Evolutionary conservation across 2,329 filamentous ascomycete genomes (phyloP).

Genomic region (Botrytis deweyae): DNA sequence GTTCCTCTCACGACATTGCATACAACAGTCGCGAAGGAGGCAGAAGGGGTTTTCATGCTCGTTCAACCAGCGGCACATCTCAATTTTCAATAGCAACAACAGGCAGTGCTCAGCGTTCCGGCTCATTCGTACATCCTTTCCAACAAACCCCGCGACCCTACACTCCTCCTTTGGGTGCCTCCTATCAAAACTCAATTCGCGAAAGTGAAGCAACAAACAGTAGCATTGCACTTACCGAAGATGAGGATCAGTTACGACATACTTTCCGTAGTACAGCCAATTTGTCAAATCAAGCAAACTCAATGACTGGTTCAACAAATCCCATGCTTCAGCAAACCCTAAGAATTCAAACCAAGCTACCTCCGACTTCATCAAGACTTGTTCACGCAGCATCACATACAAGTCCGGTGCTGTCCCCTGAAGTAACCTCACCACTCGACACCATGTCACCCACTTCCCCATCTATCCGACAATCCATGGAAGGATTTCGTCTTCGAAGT

Average conservation of each 20-base stretch:
- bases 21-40: conserved; percentile 27
- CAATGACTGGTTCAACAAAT: conserved; percentile 28
- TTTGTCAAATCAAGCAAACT: conserved; percentile 30
- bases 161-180: conserved; percentile 52
- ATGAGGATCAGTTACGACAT: conserved; percentile 35
- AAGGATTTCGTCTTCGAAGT: conserved; percentile 60
- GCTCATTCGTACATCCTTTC: conserved; percentile 61
- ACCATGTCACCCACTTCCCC: conserved; percentile 44
- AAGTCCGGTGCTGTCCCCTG: conserved; percentile 30
- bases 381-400: conserved; percentile 34
- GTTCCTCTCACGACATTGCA: conserved; percentile 35
- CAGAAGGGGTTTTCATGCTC: conserved; percentile 46
- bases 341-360: conserved; percentile 35
- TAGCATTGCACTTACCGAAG: conserved; percentile 36
- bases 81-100: conserved; percentile 57
- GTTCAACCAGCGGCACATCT: conserved; percentile 56
- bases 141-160: conserved; percentile 62
- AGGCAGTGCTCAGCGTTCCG: conserved; percentile 46
- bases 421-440: conserved; percentile 27
- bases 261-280: conserved; percentile 34
- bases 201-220: conserved; percentile 52
- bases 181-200: conserved; percentile 56
- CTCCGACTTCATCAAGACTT: conserved; percentile 32
- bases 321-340: conserved; percentile 30
- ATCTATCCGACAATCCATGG: conserved; percentile 58